Evolutionary conservation across 2,329 filamentous ascomycete genomes (phyloP), one percentile per base, ranked within the genome.

Genomic region (Fusarium sp.): DNA sequence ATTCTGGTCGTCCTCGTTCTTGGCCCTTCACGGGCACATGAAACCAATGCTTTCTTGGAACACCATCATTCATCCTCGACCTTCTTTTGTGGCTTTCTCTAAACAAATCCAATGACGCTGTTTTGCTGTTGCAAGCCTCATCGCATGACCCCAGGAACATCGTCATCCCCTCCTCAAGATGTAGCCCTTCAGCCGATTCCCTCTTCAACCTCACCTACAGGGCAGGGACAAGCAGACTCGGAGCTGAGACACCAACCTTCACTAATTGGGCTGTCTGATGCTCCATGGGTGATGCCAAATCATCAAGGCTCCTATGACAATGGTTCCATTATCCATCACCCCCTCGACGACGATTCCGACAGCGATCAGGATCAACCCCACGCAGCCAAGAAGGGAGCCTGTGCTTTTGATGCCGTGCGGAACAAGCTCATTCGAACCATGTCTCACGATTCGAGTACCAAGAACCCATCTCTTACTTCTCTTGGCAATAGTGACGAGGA

Each of bases 401-500:
- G 82, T 57, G 83, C 85, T 0, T 79, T 90, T 12, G 83, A 84
- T 35, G 80, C 81, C 4, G 84, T 90, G 35, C 86, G 84, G 40
- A 84, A 81, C 7, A 86, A 82, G 47, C 77, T 89, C 17, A 82
- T 84, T 65, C 83, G 83, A 52, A 86, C 85, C 40, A 80, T 89
- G 7, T 88, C 87, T 3, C 82, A 85, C 27, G 85, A 86, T 22
- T 82, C 81, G 5, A 80, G 84, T 9, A 75, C 78, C 2, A 85
- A 83, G 54, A 79, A 84, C 33, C 82, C 81, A 38, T 84, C 85
- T 3, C 84, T 81, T 37, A 81, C 82, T 5, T 84, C 84, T 17
- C 80, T 85, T 35, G 85, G 86, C 14, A 84, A 83, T 58, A 88
- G 85, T 56, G 83, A 88, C 27, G 88, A 89, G 70, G 87, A 89